Evolutionary conservation across 805 yeast species (phyloP), one percentile per base, ranked within the genome.

Genomic region (Saccharomycopsis olivae): DNA sequence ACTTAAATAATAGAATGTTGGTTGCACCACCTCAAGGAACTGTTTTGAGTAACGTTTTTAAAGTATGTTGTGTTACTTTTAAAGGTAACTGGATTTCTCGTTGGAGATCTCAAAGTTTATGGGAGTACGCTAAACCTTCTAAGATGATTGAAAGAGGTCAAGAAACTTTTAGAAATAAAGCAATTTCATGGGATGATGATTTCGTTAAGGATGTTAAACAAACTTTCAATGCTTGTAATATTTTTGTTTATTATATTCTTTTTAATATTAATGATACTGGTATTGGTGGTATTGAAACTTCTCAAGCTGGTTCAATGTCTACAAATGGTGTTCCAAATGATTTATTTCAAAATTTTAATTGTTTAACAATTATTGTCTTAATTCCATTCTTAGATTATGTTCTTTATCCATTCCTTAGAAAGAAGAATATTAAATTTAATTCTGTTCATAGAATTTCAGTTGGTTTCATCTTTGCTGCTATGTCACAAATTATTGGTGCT

Each of bases 131-230:
- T 19, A 65, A 52, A 49, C 74, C 75, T 16, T 39, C 63, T 8
- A 57, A 53, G 33, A 67, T 69, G 68, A 44, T 53, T 25, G 61
- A 54, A 11, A 60, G 73, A 52, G 74, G 73, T 38, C 59, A 58
- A 38, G 36, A 51, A 15, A 60, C 47, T 41, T 60, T 51, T 30
- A 29, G 34, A 18, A 43, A 43, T 28, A 41, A 23, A 19, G 40
- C 51, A 49, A 58, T 74, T 75, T 41, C 50, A 41, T 39, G 47
- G 79, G 51, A 66, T 40, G 71, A 70, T 58, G 73, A 73, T 58
- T 73, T 76, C 46, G 66, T 73, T 40, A 64, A 77, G 54, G 83
- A 75, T 58, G 62, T 75, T 47, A 68, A 74, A 65, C 77, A 73
- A 57, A 72, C 70, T 50, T 65, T 76, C 46, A 73, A 73, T 54